Evolutionary conservation across 2,329 filamentous ascomycete species (phyloP), one percentile per base, ranked within the genome.

Genomic region (Cryphonectria naterciae): DNA sequence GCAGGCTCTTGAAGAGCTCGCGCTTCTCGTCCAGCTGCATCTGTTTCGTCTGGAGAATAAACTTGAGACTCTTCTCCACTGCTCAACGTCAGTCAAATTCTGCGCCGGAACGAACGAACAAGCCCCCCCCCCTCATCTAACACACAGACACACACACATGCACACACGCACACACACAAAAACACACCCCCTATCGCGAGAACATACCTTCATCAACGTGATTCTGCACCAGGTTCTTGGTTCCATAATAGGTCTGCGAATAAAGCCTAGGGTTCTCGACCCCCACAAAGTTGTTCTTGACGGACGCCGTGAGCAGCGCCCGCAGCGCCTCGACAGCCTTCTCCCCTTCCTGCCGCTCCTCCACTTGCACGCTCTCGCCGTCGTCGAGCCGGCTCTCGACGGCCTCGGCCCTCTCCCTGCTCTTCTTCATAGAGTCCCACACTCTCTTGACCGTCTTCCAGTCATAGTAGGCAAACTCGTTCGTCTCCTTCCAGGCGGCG

Each of bases 261-360:
- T 99, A 99, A n/a, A 99, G 83, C 68, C 94, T 88, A 13, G 95
- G 90, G 77, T 97, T 98, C 80, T 99, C 96, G 19, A 97, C 91
- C 0, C 96, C 96, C 25, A 93, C 94, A 81, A 98, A 99, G 78
- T 99, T 98, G 81, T 95, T 97, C 86, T 98, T 99, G 76, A 98
- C 92, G 79, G 95, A 98, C 19, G 93, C 93, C 82, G 97, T 94
- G 28, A 97, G 84, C 71, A 98, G 82, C 0, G 87, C 87, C 73
- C 90, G 91, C 68, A 99, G 85, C 68, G 96, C 93, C 73, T 95
- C 92, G 2, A 94, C 84, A 0, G 91, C 86, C 71, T 87, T 83
- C 65, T 82, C 79, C 11, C 81, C 79, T 72, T 77, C 81, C 63
- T 75, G 73, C 4, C 76, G 74, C 4, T 73, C 74, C 4, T 83